A percentile compares a stretch with the other conserved stretches of the same genome.
Evolutionary conservation across 768 basidiomycete genomes (phyloP).

Genomic region (Leccinum longicurvipes): DNA sequence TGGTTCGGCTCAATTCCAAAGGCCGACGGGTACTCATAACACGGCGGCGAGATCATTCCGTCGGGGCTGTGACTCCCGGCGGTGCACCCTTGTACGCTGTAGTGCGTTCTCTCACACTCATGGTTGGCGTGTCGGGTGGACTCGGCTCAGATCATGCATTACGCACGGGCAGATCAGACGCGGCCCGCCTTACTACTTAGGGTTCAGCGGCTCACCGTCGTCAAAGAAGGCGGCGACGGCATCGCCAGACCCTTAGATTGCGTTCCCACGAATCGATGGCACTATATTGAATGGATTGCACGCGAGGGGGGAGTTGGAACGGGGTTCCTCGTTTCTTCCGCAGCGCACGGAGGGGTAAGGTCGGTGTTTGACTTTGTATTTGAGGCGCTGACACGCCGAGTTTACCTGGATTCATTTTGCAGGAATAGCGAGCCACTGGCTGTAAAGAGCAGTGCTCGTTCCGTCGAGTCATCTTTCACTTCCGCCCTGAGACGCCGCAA

Average conservation of each 20-base stretch:
- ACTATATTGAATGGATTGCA: background rate
- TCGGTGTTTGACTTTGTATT: constrained; percentile 13
- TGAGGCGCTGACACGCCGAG: constrained; percentile 18
- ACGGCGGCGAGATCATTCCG: background rate
- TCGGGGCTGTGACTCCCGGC: constrained; percentile 16
- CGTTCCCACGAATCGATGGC: background rate
- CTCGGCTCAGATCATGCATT: background rate
- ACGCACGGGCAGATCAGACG: background rate
- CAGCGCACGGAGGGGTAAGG: constrained; percentile 15
- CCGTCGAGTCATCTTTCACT: constrained; percentile 13
- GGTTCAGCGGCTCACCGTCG: no score
- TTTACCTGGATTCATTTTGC: constrained; percentile 22
- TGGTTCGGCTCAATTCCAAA: background rate
- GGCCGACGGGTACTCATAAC: background rate
- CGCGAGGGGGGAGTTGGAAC: background rate
- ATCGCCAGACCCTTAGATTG: background rate
- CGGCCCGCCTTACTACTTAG: no score
- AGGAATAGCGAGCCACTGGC: constrained; percentile 21
- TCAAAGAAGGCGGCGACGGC: background rate
- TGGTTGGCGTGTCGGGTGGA: background rate
- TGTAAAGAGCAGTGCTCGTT: constrained; percentile 18
- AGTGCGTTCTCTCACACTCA: background rate
- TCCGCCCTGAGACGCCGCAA: constrained; percentile 23
- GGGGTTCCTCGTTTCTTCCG: constrained; percentile 13
- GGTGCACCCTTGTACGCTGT: constrained; percentile 11